Conservation (phyloP, 2,329 filamentous ascomycete genomes). For the Nothopassalora personata region DNA sequence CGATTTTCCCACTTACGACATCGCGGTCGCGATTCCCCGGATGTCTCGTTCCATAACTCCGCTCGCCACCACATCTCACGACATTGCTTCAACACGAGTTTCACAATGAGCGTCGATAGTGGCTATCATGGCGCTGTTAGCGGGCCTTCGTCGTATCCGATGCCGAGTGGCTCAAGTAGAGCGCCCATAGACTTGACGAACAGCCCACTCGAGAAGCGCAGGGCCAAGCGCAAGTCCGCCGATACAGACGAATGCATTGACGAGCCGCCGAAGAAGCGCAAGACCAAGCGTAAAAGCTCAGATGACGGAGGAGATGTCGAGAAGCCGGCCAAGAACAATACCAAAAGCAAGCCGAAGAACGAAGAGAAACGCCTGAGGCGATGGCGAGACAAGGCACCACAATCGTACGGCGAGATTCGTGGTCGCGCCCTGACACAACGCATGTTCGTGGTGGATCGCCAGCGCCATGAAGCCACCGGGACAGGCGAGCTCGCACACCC, state of each 20-base stretch:
- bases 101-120: background rate
- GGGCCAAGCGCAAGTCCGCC: background rate
- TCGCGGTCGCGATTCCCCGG: background rate
- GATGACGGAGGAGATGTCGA: background rate
- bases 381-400: conserved; percentile 22
- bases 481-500: conserved; percentile 31
- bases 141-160: background rate
- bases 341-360: conserved; percentile 15
- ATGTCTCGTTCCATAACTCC: background rate
- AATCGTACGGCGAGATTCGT: conserved; percentile 21
- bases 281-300: background rate
- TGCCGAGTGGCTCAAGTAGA: background rate
- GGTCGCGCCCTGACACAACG: conserved; percentile 30
- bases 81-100: background rate
- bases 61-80: background rate
- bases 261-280: background rate
- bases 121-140: background rate
- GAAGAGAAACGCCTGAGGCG: conserved; percentile 25
- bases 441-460: conserved; percentile 29
- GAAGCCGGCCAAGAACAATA: conserved; percentile 11
- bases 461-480: conserved; percentile 13
- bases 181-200: background rate
- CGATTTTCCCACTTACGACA: background rate
- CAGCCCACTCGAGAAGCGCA: background rate
- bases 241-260: background rate